Conservation (phyloP, 2,329 filamentous ascomycete species). For the Neofusicoccum kwambonambiense region DNA sequence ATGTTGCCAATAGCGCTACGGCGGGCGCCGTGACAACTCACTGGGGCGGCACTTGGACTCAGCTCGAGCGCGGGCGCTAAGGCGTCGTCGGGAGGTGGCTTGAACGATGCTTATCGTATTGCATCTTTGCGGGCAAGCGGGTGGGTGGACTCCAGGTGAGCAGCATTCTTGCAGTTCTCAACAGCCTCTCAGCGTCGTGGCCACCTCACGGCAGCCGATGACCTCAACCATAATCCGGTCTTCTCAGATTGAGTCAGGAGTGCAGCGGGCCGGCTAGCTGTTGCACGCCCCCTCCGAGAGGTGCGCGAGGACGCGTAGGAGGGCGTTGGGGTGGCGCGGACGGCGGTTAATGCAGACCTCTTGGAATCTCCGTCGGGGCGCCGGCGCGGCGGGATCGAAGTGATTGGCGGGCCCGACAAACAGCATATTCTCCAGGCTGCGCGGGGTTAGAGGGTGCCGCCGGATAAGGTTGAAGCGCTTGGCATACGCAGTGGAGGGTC, state of each 20-base stretch:
- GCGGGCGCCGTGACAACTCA: neutral
- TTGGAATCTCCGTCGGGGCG: conserved; percentile 8
- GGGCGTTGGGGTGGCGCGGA: neutral
- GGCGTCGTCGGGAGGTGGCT: neutral
- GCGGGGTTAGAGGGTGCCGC: neutral
- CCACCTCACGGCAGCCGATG: neutral
- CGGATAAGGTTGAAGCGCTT: neutral
- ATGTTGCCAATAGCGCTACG: neutral
- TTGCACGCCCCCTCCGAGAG: too few relatives aligned
- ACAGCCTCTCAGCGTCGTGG: neutral
- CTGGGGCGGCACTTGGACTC: neutral
- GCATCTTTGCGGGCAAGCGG: neutral
- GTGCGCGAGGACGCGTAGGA: neutral
- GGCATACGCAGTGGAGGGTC: neutral
- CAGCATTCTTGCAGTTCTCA: neutral
- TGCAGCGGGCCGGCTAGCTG: neutral
- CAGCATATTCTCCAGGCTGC: neutral
- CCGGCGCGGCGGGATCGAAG: conserved; percentile 2
- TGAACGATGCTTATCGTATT: neutral
- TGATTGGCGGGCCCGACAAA: neutral
- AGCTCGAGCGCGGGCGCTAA: neutral
- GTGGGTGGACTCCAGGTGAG: too few relatives aligned
- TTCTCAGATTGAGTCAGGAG: neutral
- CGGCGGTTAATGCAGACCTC: conserved; percentile 1
- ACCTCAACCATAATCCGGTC: neutral